phyloP scores from a whole-genome alignment of 2,329 filamentous ascomycete species.

The Fusarium sambucinum region DNA sequence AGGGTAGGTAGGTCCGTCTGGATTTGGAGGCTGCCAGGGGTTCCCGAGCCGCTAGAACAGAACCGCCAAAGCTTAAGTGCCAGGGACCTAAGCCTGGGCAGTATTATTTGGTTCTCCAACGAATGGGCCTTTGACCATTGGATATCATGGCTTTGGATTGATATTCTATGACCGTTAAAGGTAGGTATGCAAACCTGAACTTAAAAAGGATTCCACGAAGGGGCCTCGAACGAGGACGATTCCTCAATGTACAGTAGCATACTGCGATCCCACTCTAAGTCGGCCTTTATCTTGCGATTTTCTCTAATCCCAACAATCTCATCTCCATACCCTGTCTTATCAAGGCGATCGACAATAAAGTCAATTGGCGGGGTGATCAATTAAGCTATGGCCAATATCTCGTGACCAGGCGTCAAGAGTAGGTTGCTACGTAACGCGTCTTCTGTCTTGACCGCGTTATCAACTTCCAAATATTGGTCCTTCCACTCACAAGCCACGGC shows the following conservation, averaged over 20 bases:
- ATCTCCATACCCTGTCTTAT: slow-evolving; percentile 18
- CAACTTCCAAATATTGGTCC: slow-evolving; percentile 12
- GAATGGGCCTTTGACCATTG: not conserved
- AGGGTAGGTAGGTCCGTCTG: slow-evolving; percentile 1
- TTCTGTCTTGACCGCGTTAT: slow-evolving; percentile 20
- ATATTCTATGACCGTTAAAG: slow-evolving; percentile 1
- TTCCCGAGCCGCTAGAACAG: slow-evolving; percentile 19
- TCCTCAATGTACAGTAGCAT: too few relatives aligned
- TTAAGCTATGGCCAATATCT: slow-evolving; percentile 11
- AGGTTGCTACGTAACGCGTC: slow-evolving; percentile 24
- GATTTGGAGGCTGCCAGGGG: slow-evolving; percentile 34
- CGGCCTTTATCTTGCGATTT: not conserved
- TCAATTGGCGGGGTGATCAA: slow-evolving; percentile 20
- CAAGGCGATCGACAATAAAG: slow-evolving; percentile 22
- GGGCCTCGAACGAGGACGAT: not conserved
- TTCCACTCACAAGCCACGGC: not conserved
- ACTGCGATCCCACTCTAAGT: not conserved
- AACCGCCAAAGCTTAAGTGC: slow-evolving; percentile 36
- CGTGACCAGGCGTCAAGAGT: slow-evolving; percentile 38
- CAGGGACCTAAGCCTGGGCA: slow-evolving; percentile 8
- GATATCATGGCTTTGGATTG: not conserved
- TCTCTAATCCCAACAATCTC: not conserved
- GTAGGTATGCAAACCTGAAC: slow-evolving; percentile 10
- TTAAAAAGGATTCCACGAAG: not conserved
- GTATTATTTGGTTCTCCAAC: not conserved